phyloP scores from a whole-genome alignment of 495 filamentous ascomycete genomes.

The Hypoxylon fuscum region DNA sequence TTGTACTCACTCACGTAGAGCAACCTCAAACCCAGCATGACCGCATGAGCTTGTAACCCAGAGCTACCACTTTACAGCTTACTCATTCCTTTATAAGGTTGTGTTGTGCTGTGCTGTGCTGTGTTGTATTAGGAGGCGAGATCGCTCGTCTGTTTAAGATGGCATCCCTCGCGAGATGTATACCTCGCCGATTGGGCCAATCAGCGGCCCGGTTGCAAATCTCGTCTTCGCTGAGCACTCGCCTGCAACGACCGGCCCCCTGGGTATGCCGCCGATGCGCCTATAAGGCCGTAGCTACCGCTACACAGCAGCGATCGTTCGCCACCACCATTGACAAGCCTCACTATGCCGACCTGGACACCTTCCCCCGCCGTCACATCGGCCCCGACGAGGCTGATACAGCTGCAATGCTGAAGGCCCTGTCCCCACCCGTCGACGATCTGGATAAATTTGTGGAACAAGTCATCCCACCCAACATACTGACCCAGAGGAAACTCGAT shows the following conservation, averaged over 20 bases:
- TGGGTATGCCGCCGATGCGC: conserved; percentile 32
- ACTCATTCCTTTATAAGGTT: not conserved
- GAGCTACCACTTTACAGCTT: conserved; percentile 5
- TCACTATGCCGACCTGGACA: conserved; percentile 37
- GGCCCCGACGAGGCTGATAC: conserved; percentile 80
- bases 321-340: conserved; percentile 12
- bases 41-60: conserved; percentile 17
- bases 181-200: conserved; percentile 42
- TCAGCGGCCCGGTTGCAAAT: conserved; percentile 36
- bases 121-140: conserved; percentile 2
- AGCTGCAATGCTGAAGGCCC: conserved; percentile 79
- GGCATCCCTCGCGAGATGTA: conserved; percentile 31
- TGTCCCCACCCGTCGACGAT: conserved; percentile 76
- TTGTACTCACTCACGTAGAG: conserved; percentile 6
- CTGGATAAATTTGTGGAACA: conserved; percentile 90
- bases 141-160: conserved; percentile 11
- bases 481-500: conserved; percentile 69
- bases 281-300: conserved; percentile 12
- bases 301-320: conserved; percentile 21
- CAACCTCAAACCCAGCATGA: conserved; percentile 20
- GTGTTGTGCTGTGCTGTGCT: not conserved
- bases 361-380: conserved; percentile 89
- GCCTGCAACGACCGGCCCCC: conserved; percentile 16
- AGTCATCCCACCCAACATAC: conserved; percentile 84
- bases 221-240: conserved; percentile 28